Evolutionary conservation across 1,284 basidiomycete genomes (phyloP), one percentile per base, ranked within the genome.

Genomic region (Trametes sp.): DNA sequence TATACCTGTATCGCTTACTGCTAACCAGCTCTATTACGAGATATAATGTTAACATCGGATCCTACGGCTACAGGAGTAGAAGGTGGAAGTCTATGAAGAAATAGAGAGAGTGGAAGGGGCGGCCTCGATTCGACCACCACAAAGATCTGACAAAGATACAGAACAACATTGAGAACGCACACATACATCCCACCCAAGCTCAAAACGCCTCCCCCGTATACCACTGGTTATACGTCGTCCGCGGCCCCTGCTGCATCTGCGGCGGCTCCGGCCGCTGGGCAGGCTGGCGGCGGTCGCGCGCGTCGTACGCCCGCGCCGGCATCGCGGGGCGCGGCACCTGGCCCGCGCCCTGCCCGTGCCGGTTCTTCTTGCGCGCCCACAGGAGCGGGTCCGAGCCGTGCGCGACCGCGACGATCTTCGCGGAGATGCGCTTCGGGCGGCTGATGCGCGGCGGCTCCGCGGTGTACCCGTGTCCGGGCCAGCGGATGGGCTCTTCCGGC

Each of bases 341-440:
- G 1, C 9, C 42, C 10, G 33, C 24, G 1, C 10, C 48, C 44
- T 45, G 48, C 33, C 33, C 44, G 13, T 54, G 45, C 8, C 49
- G 54, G 14, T 51, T 53, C 36, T 61, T 64, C 59, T 63, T 58
- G 29, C 51, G 48, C n/a, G 42, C 46, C 62, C 63, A 66, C 26
- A 65, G 57, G 29, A 64, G 57, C 8, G 67, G 65, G 29, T 66
- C 61, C 3, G 67, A 64, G 6, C 62, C 59, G 31, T 64, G 68
- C 31, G 63, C 60, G 35, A 69, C 61, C 11, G 63, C 64, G n/a
- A 70, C 59, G 55, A 69, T 62, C 59, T 67, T 66, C 48, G 68
- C 48, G 16, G 67, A 65, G 54, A 64, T 55, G 52, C 60, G 63
- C 46, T 57, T 64, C 14, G 62, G 62, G 19, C 38, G 36, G 44